Percentiles rank a stretch among this genome's conserved stretches.
phyloP scores from a whole-genome alignment of 352 stramenopile species.

The Globisporangium echinulatum region DNA sequence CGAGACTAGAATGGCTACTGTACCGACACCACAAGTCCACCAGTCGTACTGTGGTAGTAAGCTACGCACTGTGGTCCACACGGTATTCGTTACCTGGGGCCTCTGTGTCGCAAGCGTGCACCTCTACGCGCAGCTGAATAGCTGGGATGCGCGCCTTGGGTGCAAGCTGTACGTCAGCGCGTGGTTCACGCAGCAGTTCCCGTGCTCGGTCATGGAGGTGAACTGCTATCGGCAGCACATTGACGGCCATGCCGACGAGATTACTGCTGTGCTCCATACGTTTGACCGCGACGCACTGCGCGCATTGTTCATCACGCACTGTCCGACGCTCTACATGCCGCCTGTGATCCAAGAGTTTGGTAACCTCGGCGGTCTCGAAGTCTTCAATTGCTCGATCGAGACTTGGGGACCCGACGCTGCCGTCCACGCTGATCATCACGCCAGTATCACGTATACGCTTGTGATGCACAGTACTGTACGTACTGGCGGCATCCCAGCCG shows the following conservation, averaged over 20 bases:
- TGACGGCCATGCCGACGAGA: not conserved
- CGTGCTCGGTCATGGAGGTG: constrained; percentile 8
- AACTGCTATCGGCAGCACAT: constrained; percentile 11
- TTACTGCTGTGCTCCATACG: not conserved
- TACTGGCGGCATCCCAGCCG: not conserved
- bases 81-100: not conserved
- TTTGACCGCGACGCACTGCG: constrained; percentile 6
- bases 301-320: constrained; percentile 13
- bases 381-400: constrained; percentile 5
- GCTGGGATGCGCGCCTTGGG: not conserved
- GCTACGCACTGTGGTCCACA: not conserved
- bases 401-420: not conserved
- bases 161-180: not conserved
- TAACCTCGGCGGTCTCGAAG: constrained; percentile 2
- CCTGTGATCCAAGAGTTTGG: constrained; percentile 10
- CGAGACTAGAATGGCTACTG: no score
- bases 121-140: not conserved
- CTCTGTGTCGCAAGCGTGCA: not conserved
- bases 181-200: constrained; percentile 2
- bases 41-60: not conserved
- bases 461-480: constrained; percentile 1
- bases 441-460: not conserved
- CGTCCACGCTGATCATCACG: not conserved
- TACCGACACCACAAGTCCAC: no score
- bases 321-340: constrained; percentile 7